Evolutionary conservation across 2,329 filamentous ascomycete genomes (phyloP).

Genomic region (Aspergillus ustus): DNA sequence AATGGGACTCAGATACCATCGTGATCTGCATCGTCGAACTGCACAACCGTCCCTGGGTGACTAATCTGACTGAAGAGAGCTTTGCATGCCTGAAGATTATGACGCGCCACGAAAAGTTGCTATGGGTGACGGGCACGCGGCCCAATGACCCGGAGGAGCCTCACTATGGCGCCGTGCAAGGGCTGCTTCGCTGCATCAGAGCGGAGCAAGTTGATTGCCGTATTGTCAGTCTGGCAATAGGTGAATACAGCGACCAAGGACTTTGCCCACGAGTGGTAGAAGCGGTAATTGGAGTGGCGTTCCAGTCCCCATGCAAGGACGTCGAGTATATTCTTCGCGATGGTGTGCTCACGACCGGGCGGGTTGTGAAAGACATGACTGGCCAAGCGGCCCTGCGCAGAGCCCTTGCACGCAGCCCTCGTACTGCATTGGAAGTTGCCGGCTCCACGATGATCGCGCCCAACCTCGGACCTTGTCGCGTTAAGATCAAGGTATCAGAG

Average conservation of each 20-base stretch:
- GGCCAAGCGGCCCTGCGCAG: constrained; percentile 10
- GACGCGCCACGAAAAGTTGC: neutral
- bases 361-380: constrained; percentile 13
- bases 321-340: constrained; percentile 20
- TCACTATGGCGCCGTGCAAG: constrained; percentile 8
- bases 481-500: neutral
- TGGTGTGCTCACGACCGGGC: constrained; percentile 14
- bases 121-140: constrained; percentile 12
- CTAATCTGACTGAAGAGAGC: constrained; percentile 3
- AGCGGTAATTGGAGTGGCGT: constrained; percentile 3
- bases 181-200: constrained; percentile 21
- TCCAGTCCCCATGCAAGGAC: constrained; percentile 10
- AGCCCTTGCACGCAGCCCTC: constrained; percentile 12
- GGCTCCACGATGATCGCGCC: neutral
- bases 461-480: neutral
- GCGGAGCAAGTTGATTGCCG: constrained; percentile 15
- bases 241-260: neutral
- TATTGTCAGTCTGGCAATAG: constrained; percentile 13
- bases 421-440: neutral
- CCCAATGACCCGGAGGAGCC: constrained; percentile 6
- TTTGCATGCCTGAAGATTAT: constrained; percentile 6
- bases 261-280: neutral
- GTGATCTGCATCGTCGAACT: neutral
- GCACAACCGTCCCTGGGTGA: constrained; percentile 1
- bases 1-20: neutral